Base-by-base conservation (phyloP, 345 rosid species). In the Eucalyptus viminalis region DNA sequence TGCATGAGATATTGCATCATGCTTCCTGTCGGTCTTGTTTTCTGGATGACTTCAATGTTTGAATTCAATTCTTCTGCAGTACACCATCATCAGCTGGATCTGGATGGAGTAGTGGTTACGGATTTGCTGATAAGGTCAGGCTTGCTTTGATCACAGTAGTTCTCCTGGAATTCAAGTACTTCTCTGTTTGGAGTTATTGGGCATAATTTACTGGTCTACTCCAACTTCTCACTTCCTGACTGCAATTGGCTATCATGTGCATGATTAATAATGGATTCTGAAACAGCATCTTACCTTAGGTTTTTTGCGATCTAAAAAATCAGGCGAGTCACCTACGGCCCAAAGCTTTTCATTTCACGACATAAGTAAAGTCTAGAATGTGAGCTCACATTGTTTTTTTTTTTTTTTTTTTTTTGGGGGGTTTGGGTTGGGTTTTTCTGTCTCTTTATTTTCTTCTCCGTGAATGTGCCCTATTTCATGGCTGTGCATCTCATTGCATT, bases 81-180 rank as follows among this genome's bases (percentile, higher is more conserved):
- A 4, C 86, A 34, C 97, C 93, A 88, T 92, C 97, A 56, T 91
- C 97, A 45, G 86, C 95, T 86, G 92, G 93, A 93, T 90, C 99
- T 58, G 94, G 90, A 89, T 97, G 95, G 94, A 94, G 97, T 87
- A 94, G 94, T 21, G 97, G 99, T 89, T 98, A 98, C 89, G 99
- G 99, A 89, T 97, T 96, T 92, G 99, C 99, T 56, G 99, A 98
- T 90, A 98, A 98, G 99, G 99, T 98, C 91, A 91, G 21, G 44
- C 89, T 60, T 3, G 11, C 49, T 60, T 45, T 29, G 40, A 31
- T 65, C 44, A 67, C 19, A 31, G 51, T 11, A 62, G 53, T 47
- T 47, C 40, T 27, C 58, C 86, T 88, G 17, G 54, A n/a, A 72
- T 50, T 47, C 54, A 40, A 65, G 67, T 40, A 13, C 22, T 76